These are phyloP conservation scores for Arachnopeziza araneosa DNA, from an alignment of 2,329 filamentous ascomycete genomes.

Conservation along the genomic window DNA sequence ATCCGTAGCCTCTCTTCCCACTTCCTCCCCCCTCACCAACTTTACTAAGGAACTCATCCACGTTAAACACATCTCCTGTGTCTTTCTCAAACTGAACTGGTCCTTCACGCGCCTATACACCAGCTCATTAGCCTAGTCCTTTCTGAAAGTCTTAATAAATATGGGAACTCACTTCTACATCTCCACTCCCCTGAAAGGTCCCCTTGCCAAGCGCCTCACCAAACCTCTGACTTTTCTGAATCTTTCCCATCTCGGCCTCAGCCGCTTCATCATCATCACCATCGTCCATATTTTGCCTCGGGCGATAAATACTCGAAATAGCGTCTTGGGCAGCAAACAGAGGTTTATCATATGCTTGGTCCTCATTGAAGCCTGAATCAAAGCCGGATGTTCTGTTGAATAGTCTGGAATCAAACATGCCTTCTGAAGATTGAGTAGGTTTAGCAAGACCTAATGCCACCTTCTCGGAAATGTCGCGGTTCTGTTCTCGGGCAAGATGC, in stretches of 20 bases:
- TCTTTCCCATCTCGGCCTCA: conserved; percentile 78
- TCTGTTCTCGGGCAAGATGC: conserved; percentile 89
- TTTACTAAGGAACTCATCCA: conserved; percentile 88
- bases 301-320: conserved; percentile 89
- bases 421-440: conserved; percentile 83
- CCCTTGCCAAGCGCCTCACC: conserved; percentile 77
- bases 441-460: conserved; percentile 92
- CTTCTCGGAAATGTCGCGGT: conserved; percentile 95
- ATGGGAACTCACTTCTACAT: conserved; percentile 63
- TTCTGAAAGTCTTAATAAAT: neutral
- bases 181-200: conserved; percentile 81
- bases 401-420: conserved; percentile 93
- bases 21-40: conserved; percentile 36
- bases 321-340: conserved; percentile 94
- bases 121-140: conserved; percentile 15
- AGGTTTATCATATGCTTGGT: conserved; percentile 95
- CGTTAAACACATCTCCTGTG: conserved; percentile 78
- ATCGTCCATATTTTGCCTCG: conserved; percentile 67
- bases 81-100: conserved; percentile 98
- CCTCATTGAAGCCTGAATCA: conserved; percentile 90
- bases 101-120: conserved; percentile 65
- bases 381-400: conserved; percentile 95
- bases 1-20: conserved; percentile 66
- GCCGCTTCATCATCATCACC: conserved; percentile 74
- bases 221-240: conserved; percentile 80